Evolutionary conservation across 2,329 filamentous ascomycete species (phyloP).

Genomic region (Metarhizium humberi): DNA sequence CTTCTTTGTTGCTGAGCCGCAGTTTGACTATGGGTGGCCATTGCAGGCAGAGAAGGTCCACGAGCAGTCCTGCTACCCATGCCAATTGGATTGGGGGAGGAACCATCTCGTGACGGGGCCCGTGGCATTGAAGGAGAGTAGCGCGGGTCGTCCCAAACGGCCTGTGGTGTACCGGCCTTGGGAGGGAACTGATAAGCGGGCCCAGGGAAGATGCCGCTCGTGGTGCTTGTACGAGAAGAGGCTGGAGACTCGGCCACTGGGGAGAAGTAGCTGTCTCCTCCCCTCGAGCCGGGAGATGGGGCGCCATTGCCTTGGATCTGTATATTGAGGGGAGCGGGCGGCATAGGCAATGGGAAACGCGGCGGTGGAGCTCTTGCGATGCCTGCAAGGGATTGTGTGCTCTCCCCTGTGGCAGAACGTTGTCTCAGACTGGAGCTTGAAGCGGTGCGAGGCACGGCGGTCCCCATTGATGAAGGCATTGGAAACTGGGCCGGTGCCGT

Average conservation of each 20-base stretch:
- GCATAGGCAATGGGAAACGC: constrained; percentile 59
- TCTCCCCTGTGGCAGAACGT: constrained; percentile 68
- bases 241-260: constrained; percentile 72
- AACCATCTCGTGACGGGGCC: constrained; percentile 68
- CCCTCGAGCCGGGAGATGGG: constrained; percentile 51
- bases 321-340: constrained; percentile 53
- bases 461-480: constrained; percentile 15
- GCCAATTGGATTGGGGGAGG: constrained; percentile 55
- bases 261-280: constrained; percentile 87
- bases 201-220: constrained; percentile 60
- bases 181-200: constrained; percentile 62
- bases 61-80: constrained; percentile 57
- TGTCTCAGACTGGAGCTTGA: constrained; percentile 68
- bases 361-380: constrained; percentile 55
- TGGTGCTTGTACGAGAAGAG: constrained; percentile 64
- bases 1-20: constrained; percentile 60
- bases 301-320: constrained; percentile 45
- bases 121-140: constrained; percentile 83
- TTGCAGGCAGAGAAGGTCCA: constrained; percentile 70
- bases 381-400: constrained; percentile 46
- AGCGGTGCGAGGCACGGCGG: constrained; percentile 30
- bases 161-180: constrained; percentile 56
- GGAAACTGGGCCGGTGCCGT: constrained; percentile 27
- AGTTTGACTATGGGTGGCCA: constrained; percentile 48
- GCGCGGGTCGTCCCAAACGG: constrained; percentile 66